A percentile compares a stretch with the other conserved stretches of the same genome.
These are phyloP conservation scores for Flagelloscypha sp. DNA, from an alignment of 768 basidiomycete genomes.

Conservation along the genomic window DNA sequence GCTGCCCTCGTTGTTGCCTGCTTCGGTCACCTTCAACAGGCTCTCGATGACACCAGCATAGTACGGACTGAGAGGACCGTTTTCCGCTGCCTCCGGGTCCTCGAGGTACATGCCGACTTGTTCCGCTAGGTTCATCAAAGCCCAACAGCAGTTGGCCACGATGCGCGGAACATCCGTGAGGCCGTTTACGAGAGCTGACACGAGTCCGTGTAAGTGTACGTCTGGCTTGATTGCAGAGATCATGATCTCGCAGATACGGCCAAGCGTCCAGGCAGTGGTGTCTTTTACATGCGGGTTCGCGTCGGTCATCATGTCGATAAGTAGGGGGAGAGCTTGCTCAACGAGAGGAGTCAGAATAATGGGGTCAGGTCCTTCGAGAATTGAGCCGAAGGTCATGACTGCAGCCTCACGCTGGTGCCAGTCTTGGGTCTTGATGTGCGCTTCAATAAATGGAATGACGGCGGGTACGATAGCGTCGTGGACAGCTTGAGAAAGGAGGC, in stretches of 20 bases:
- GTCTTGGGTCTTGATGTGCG: constrained; percentile 83
- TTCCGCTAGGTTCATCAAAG: constrained; percentile 90
- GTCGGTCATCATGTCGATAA: constrained; percentile 95
- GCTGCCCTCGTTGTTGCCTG: constrained; percentile 84
- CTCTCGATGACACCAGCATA: constrained; percentile 83
- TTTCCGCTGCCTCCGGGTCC: constrained; percentile 47
- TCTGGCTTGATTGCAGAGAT: constrained; percentile 83
- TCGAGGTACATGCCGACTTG: constrained; percentile 68
- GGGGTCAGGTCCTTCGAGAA: constrained; percentile 93
- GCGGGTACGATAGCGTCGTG: constrained; percentile 84
- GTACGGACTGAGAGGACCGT: constrained; percentile 75
- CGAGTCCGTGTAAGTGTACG: constrained; percentile 74
- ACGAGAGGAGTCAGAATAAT: constrained; percentile 82
- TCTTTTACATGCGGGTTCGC: constrained; percentile 83
- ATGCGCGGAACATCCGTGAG: constrained; percentile 78
- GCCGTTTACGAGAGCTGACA: constrained; percentile 76
- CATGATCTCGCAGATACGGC: constrained; percentile 87
- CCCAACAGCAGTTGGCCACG: constrained; percentile 92
- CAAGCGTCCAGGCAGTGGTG: constrained; percentile 96
- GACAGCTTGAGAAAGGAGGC: constrained; percentile 83
- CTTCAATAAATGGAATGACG: constrained; percentile 97
- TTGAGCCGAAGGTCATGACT: constrained; percentile 97
- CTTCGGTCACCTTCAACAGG: constrained; percentile 80
- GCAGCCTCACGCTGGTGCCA: constrained; percentile 97
- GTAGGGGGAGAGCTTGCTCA: constrained; percentile 84